Percentiles rank a stretch among this genome's conserved stretches.
These are phyloP conservation scores for Apodospora peruviana DNA, from an alignment of 495 filamentous ascomycete genomes.

Conservation along the genomic window DNA sequence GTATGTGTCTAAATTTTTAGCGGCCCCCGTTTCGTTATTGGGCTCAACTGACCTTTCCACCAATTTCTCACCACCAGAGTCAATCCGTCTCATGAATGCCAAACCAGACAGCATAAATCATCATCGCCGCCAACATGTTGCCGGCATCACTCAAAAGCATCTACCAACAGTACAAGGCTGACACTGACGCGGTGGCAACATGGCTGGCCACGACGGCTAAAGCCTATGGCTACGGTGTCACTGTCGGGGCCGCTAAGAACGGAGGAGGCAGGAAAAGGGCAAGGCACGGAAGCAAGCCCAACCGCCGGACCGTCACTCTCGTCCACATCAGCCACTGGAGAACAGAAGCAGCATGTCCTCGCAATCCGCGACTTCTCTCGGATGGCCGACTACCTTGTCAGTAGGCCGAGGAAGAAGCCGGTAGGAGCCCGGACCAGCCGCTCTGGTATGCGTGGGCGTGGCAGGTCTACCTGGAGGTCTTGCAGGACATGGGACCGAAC, in stretches of 20 bases:
- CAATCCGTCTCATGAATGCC: too few species aligned
- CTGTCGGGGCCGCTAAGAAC: neutral
- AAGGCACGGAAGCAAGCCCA: neutral
- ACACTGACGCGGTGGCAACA: neutral
- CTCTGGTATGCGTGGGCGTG: neutral
- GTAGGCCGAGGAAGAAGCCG: too few species aligned
- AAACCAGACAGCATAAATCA: too few species aligned
- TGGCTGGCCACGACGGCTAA: neutral
- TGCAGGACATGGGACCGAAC: neutral
- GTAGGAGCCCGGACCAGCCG: too few species aligned
- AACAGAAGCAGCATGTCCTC: neutral
- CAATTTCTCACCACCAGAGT: neutral
- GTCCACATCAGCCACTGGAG: neutral
- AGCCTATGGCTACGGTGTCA: neutral
- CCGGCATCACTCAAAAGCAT: neutral
- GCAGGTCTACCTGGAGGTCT: neutral
- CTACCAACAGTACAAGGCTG: neutral
- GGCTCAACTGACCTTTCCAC: neutral
- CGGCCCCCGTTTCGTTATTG: too few species aligned
- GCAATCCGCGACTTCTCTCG: neutral
- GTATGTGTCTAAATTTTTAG: too few species aligned
- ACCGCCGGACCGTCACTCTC: neutral
- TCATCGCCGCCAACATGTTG: neutral
- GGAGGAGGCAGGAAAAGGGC: neutral
- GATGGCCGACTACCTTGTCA: neutral